phyloP scores from a whole-genome alignment of 306 rosid species.

The Potentilla sterilis region DNA sequence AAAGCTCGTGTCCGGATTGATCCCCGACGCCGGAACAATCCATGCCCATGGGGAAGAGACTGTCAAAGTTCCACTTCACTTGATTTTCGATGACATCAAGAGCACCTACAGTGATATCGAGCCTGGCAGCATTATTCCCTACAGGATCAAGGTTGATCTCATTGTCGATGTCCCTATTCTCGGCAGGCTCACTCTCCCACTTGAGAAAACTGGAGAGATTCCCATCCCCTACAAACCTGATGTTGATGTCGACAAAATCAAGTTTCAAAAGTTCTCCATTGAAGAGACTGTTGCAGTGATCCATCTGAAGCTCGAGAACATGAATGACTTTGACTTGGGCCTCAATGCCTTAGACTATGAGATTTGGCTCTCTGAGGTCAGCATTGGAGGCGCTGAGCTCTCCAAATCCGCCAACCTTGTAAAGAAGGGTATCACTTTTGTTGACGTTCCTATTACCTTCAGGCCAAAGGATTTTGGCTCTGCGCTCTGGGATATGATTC shows the following conservation, averaged over 20 bases:
- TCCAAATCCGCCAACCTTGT: conserved; percentile 59
- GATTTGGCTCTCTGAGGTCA: conserved; percentile 75
- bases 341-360: conserved; percentile 74
- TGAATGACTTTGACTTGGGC: conserved; percentile 84
- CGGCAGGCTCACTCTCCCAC: conserved; percentile 79
- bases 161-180: conserved; percentile 83
- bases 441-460: conserved; percentile 79
- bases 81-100: conserved; percentile 84
- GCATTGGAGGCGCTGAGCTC: conserved; percentile 76
- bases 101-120: conserved; percentile 59
- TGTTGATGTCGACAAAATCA: conserved; percentile 77
- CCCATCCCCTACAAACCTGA: conserved; percentile 97
- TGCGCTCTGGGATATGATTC: conserved; percentile 95
- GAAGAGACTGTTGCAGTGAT: conserved; percentile 86
- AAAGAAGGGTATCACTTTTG: conserved; percentile 52
- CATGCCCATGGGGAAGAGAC: conserved; percentile 83
- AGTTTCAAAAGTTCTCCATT: conserved; percentile 66
- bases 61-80: conserved; percentile 62
- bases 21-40: conserved; percentile 94
- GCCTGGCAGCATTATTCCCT: conserved; percentile 87
- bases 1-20: conserved; percentile 81
- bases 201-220: conserved; percentile 91
- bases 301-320: conserved; percentile 87
- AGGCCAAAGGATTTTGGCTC: conserved; percentile 94
- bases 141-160: conserved; percentile 73